Conservation (phyloP, 352 stramenopile species). For the Plasmopara halstedii region DNA sequence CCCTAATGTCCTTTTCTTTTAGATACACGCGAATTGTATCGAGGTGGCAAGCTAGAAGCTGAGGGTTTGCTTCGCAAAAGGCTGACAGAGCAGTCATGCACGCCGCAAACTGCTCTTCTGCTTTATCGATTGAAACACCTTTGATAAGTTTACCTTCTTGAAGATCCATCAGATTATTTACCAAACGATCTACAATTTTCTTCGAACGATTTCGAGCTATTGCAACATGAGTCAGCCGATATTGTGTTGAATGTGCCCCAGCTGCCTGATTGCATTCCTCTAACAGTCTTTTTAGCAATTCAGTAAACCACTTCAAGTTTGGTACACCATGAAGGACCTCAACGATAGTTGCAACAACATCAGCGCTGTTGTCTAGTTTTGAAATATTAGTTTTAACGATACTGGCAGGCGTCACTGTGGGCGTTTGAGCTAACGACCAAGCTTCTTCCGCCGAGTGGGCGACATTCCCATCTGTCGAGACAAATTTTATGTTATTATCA, state of each 20-base stretch:
- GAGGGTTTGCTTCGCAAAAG: slow-evolving; percentile 65
- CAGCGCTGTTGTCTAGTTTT: slow-evolving; percentile 52
- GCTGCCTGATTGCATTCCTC: slow-evolving; percentile 16
- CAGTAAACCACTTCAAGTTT: slow-evolving; percentile 64
- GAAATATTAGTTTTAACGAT: slow-evolving; percentile 54
- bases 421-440: slow-evolving; percentile 48
- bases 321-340: slow-evolving; percentile 71
- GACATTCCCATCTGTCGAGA: slow-evolving; percentile 49
- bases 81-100: slow-evolving; percentile 70
- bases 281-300: slow-evolving; percentile 56
- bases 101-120: slow-evolving; percentile 55
- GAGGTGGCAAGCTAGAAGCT: slow-evolving; percentile 48
- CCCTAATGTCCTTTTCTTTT: slow-evolving; percentile 44
- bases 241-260: slow-evolving; percentile 20
- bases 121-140: slow-evolving; percentile 43
- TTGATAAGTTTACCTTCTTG: slow-evolving; percentile 56
- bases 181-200: slow-evolving; percentile 57
- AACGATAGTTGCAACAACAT: slow-evolving; percentile 61
- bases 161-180: slow-evolving; percentile 59
- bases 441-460: slow-evolving; percentile 46
- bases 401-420: slow-evolving; percentile 47
- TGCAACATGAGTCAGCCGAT: slow-evolving; percentile 39
- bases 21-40: slow-evolving; percentile 73
- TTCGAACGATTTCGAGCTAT: slow-evolving; percentile 45
- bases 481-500: slow-evolving; percentile 25